A percentile compares a stretch with the other conserved stretches of the same genome.
Evolutionary conservation across 495 filamentous ascomycete species (phyloP).

Genomic region (Amniculicola lignicola): DNA sequence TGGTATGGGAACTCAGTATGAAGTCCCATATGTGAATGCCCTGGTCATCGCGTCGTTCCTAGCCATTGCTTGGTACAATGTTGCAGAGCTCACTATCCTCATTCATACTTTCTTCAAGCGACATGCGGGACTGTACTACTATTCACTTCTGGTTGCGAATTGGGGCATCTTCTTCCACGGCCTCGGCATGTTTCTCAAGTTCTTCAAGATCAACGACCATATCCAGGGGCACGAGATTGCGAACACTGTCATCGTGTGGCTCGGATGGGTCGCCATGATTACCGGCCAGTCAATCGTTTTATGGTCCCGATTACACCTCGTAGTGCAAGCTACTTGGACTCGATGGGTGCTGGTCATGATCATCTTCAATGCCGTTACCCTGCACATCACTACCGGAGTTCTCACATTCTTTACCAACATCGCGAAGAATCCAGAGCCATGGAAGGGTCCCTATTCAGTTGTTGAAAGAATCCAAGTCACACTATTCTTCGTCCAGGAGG

Average conservation of each 20-base stretch:
- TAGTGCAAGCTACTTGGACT: neutral
- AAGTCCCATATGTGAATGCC: neutral
- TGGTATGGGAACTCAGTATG: neutral
- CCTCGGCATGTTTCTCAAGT: conserved; percentile 14
- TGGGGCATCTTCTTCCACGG: conserved; percentile 8
- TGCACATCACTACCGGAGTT: neutral
- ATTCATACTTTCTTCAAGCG: neutral
- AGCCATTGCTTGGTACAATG: conserved; percentile 3
- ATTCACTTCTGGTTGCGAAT: neutral
- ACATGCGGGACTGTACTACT: neutral
- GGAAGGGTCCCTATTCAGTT: neutral
- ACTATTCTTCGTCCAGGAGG: conserved; percentile 24
- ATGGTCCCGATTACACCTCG: conserved; percentile 25
- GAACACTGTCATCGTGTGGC: neutral
- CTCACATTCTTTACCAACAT: conserved; percentile 5
- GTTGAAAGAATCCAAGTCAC: conserved; percentile 21
- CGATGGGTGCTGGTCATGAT: conserved; percentile 23
- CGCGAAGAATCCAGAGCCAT: neutral
- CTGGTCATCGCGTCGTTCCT: conserved; percentile 1
- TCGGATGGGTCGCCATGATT: conserved; percentile 10
- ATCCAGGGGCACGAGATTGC: neutral
- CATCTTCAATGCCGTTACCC: conserved; percentile 11
- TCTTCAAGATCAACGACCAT: conserved; percentile 5
- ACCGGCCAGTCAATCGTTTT: conserved; percentile 22
- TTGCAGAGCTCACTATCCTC: neutral